Evolutionary conservation across 768 basidiomycete species (phyloP), one percentile per base, ranked within the genome.

Genomic region (Dioszegia aurantiaca): DNA sequence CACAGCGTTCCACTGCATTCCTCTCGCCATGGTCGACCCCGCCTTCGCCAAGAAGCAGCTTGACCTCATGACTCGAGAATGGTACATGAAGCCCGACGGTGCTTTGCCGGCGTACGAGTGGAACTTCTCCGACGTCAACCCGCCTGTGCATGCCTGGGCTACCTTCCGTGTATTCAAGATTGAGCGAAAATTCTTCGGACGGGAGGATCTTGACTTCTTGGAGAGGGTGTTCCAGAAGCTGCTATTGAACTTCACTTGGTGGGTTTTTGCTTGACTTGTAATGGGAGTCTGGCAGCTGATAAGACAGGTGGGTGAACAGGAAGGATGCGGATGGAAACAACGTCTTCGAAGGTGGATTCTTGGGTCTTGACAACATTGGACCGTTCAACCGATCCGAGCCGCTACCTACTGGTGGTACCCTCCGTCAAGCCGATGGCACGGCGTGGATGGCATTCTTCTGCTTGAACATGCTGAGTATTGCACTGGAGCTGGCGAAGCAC

Each of bases 361-460:
- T 99, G 37, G 95, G 95, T 28, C 80, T 99, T 40, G 95, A 99
- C 80, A 99, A 99, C 70, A 98, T 99, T 61, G 92, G 92, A 12
- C 85, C 90, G 5, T 99, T 99, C 81, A 99, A 99, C 79, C 87
- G 95, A 45, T 95, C 91, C 1, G 95, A 99, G 76, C 89, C 91
- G 26, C 79, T 99, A 24, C 95, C 95, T 6, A 97, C 93, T 4
- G 94, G 94, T 31, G 95, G 95, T 9, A 84, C 79, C 17, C 81
- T 99, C 58, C 91, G 94, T 54, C 95, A 99, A 78, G 92, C 95
- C 8, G 95, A 99, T 74, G 94, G 94, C 9, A 99, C 95, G 5
- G 90, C 94, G 0, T 99, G 95, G 95, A 99, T 99, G 95, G 95
- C 92, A 30, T 99, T 98, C 80, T 99, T 94, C 77, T 91, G 87